Percentiles rank a stretch among this genome's conserved stretches.
Evolutionary conservation across 169 alveolate species (phyloP).

Genomic region (Amoebophrya sp.): DNA sequence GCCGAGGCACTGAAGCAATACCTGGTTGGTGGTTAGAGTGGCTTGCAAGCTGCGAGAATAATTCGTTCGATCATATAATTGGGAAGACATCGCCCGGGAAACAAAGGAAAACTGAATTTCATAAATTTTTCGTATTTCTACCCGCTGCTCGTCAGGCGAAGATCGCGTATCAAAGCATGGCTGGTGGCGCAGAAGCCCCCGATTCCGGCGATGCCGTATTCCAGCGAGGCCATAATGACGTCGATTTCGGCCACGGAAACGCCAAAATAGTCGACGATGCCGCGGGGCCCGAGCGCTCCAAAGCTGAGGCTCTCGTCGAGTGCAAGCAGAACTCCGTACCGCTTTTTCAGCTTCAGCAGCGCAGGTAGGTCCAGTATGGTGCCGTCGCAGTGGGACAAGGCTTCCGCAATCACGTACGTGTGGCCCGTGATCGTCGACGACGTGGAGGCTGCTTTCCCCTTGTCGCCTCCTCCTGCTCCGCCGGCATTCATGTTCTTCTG

Average conservation of each 20-base stretch:
- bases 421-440: neutral
- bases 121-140: too few species aligned
- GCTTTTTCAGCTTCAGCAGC: neutral
- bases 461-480: neutral
- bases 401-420: neutral
- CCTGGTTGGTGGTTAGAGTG: too few species aligned
- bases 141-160: slow-evolving; percentile 1
- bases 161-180: slow-evolving; percentile 27
- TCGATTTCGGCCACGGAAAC: neutral
- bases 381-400: neutral
- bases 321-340: neutral
- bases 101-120: too few species aligned
- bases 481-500: neutral
- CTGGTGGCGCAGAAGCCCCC: neutral
- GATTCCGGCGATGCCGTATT: neutral
- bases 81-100: too few species aligned
- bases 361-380: neutral
- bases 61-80: too few species aligned
- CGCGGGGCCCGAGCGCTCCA: slow-evolving; percentile 12
- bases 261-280: slow-evolving; percentile 8
- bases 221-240: slow-evolving; percentile 5
- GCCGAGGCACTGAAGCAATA: slow-evolving; percentile 30
- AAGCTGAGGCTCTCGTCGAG: neutral
- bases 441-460: too few species aligned
- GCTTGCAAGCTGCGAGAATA: too few species aligned